These are phyloP conservation scores for Penicillium capsulatum DNA, from an alignment of 2,329 filamentous ascomycete species.

Conservation along the genomic window DNA sequence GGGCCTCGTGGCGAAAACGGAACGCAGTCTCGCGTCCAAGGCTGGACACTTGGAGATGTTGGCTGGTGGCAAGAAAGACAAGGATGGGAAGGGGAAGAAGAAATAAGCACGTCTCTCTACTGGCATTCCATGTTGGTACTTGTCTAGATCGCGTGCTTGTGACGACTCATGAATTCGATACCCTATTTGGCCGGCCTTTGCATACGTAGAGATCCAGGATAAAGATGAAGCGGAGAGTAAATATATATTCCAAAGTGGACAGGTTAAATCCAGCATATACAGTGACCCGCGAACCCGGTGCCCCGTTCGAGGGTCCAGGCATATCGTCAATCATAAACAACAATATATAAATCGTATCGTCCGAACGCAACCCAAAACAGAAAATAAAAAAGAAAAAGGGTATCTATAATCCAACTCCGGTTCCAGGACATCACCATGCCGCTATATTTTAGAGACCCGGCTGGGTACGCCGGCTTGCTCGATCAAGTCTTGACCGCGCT, in stretches of 20 bases:
- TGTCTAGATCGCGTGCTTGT: neutral
- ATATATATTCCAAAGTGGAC: neutral
- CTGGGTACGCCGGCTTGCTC: conserved; percentile 37
- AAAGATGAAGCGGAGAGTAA: neutral
- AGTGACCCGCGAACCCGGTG: no score
- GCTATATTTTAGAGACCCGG: conserved; percentile 23
- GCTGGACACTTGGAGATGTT: conserved; percentile 68
- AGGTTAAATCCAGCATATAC: conserved; percentile 4
- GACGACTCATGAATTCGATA: conserved; percentile 24
- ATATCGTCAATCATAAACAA: conserved; percentile 27
- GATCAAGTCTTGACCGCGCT: conserved; percentile 38
- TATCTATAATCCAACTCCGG: conserved; percentile 34
- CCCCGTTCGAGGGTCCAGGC: no score
- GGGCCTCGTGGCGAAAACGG: conserved; percentile 62
- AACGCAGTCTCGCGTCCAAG: conserved; percentile 60
- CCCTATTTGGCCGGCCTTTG: conserved; percentile 10
- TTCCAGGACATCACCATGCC: conserved; percentile 12
- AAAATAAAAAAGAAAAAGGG: conserved; percentile 32
- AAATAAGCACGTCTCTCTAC: conserved; percentile 21
- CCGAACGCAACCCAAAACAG: conserved; percentile 16
- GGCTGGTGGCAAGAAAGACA: conserved; percentile 61
- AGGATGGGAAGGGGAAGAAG: conserved; percentile 32
- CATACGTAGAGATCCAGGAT: no score
- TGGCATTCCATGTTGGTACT: no score
- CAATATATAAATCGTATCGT: conserved; percentile 3